phyloP scores from a whole-genome alignment of 2,329 filamentous ascomycete species.

The Sarocladiaceae sp. region DNA sequence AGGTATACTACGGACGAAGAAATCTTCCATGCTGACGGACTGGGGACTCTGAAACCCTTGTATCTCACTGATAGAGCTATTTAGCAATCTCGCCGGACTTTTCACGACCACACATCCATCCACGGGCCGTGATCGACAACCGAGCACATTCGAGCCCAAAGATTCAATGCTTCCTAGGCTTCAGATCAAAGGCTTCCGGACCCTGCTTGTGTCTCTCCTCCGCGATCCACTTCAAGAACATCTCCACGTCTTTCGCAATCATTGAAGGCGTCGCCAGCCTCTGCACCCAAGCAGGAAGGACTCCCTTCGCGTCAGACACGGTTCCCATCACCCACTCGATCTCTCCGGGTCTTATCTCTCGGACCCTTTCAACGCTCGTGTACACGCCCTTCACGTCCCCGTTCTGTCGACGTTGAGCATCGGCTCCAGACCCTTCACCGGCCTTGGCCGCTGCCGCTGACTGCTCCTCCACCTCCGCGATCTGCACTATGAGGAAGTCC shows the following conservation, averaged over 20 bases:
- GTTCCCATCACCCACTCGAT: constrained; percentile 77
- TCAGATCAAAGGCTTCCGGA: constrained; percentile 27
- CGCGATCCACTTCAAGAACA: constrained; percentile 59
- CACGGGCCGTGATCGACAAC: too few species aligned
- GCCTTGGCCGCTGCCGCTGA: neutral
- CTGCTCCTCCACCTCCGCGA: constrained; percentile 30
- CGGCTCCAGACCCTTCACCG: constrained; percentile 18
- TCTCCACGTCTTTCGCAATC: constrained; percentile 64
- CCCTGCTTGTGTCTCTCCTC: constrained; percentile 30
- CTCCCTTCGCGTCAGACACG: constrained; percentile 61
- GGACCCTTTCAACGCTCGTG: constrained; percentile 57
- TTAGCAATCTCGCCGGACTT: too few species aligned
- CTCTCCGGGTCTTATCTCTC: constrained; percentile 33
- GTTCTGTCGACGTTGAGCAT: neutral
- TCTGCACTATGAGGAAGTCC: constrained; percentile 53
- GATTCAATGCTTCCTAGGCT: constrained; percentile 32
- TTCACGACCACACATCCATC: too few species aligned
- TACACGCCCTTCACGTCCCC: constrained; percentile 49
- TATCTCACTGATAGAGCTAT: too few species aligned
- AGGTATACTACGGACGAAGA: too few species aligned
- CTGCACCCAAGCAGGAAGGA: constrained; percentile 61
- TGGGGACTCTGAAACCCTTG: too few species aligned
- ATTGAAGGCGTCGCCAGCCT: constrained; percentile 54
- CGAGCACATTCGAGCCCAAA: too few species aligned
- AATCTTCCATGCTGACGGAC: too few species aligned